Base-by-base conservation (phyloP, 441 rosid species). In the Syzygium malaccense region DNA sequence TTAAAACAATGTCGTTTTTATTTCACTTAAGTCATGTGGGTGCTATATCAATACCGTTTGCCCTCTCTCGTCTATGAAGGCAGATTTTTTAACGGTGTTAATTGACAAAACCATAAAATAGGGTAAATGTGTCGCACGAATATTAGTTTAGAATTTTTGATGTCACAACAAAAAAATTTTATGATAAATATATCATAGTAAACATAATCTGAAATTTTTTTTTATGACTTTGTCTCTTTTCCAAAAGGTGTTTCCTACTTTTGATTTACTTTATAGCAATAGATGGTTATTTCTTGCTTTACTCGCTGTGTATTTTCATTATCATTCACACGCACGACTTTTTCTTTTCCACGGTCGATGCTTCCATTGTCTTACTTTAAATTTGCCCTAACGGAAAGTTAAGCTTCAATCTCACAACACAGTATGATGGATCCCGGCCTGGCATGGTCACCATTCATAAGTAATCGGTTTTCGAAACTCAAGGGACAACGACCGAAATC, bases 11-110 rank as follows among this genome's bases (percentile, higher is more conserved):
- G 9, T 66, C 2, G 0, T 32, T 66, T 66, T 66, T 32, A 32
- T 37, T 18, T 66, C 4, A 4, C 2, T 66, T 4, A 32, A 66
- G 1, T 10, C 8, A 18, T 0, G 3, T 33, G 13, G 6, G 26
- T 18, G 6, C 8, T 7, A 18, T 2, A 4, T 19, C 8, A 3
- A 68, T 5, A 33, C 0, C 0, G 7, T 0, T 68, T 19, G 13
- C 3, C 8, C 37, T 19, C 0, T 11, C 9, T 33, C 1, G 0
- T 33, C 3, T 4, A 10, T 25, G 12, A 1, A 57, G 62, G 6
- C 5, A 4, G 6, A 57, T 5, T 2, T 57, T 26, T 25, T 25
- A 57, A 8, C 6, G 11, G 14, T 57, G 6, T 26, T 4, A 5
- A 18, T 66, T 66, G 25, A 66, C 0, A 7, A 5, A 66, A 8